Conservation (phyloP, 345 rosid species). For the Populus nigra region DNA sequence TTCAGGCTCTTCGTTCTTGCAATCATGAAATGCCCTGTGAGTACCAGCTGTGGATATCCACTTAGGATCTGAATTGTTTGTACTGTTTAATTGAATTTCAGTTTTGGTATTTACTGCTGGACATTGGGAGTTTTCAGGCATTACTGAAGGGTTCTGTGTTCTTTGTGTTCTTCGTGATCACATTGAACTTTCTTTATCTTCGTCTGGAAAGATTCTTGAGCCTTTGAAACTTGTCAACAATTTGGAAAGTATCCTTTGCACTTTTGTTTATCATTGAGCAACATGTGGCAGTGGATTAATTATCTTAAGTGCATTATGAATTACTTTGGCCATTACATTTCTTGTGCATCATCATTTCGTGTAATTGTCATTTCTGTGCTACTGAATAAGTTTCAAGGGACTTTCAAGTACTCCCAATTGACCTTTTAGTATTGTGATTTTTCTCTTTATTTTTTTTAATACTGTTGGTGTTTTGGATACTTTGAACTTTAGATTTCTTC, state of each 20-base stretch:
- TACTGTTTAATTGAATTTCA: neutral
- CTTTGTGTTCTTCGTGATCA: slow-evolving; percentile 49
- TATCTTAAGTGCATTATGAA: neutral
- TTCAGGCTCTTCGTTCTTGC: slow-evolving; percentile 48
- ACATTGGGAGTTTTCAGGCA: slow-evolving; percentile 43
- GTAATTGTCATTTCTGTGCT: neutral
- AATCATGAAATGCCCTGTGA: slow-evolving; percentile 44
- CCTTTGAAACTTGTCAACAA: slow-evolving; percentile 52
- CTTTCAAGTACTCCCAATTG: neutral
- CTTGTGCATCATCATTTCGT: neutral
- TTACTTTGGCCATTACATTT: neutral
- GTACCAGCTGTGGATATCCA: slow-evolving; percentile 1
- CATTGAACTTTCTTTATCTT: slow-evolving; percentile 45
- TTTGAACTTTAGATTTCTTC: neutral
- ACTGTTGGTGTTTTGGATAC: neutral
- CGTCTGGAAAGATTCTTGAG: slow-evolving; percentile 43
- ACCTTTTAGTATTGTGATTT: neutral
- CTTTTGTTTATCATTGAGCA: neutral
- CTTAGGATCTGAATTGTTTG: neutral
- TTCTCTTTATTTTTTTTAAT: neutral
- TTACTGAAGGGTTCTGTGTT: slow-evolving; percentile 51
- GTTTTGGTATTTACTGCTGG: slow-evolving; percentile 12
- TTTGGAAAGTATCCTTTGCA: slow-evolving; percentile 61
- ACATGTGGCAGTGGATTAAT: neutral
- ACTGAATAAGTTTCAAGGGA: neutral